These are phyloP conservation scores for Colletotrichum ledebouriae DNA, from an alignment of 2,329 filamentous ascomycete species.

Conservation along the genomic window DNA sequence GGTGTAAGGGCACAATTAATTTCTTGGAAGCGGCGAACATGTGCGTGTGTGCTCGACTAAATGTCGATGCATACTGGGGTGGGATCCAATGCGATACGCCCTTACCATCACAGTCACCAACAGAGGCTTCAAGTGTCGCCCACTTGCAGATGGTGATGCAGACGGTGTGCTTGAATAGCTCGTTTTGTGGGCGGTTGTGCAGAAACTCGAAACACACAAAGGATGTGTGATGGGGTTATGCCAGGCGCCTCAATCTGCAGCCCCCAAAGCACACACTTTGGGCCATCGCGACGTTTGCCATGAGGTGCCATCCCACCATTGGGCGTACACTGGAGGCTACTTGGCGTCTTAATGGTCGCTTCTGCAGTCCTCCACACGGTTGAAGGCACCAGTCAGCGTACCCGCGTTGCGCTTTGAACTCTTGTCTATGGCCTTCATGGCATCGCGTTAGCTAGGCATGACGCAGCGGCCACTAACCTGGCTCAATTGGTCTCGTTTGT, in stretches of 20 bases:
- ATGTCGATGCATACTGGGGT: slow-evolving; percentile 39
- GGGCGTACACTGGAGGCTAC: slow-evolving; percentile 15
- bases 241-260: slow-evolving; percentile 12
- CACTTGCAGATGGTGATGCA: slow-evolving; percentile 14
- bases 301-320: slow-evolving; percentile 35
- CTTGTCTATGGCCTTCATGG: slow-evolving; percentile 23
- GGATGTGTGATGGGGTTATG: slow-evolving; percentile 33
- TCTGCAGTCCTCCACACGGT: slow-evolving; percentile 18
- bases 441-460: slow-evolving; percentile 34
- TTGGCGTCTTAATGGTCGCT: slow-evolving; percentile 35
- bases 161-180: slow-evolving; percentile 14
- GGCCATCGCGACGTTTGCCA: slow-evolving; percentile 28
- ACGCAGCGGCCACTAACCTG: slow-evolving; percentile 39
- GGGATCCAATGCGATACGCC: slow-evolving; percentile 26
- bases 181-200: slow-evolving; percentile 36
- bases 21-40: slow-evolving; percentile 40
- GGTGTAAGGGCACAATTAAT: slow-evolving; percentile 25
- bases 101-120: slow-evolving; percentile 12
- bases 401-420: slow-evolving; percentile 39
- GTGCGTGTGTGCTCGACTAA: slow-evolving; percentile 39
- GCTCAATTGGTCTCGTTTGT: slow-evolving; percentile 14
- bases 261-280: slow-evolving; percentile 20
- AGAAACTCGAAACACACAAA: slow-evolving; percentile 42
- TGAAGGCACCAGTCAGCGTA: slow-evolving; percentile 28
- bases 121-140: slow-evolving; percentile 12